Conservation (phyloP, 2,329 filamentous ascomycete species). For the Calonectria fujianensis region DNA sequence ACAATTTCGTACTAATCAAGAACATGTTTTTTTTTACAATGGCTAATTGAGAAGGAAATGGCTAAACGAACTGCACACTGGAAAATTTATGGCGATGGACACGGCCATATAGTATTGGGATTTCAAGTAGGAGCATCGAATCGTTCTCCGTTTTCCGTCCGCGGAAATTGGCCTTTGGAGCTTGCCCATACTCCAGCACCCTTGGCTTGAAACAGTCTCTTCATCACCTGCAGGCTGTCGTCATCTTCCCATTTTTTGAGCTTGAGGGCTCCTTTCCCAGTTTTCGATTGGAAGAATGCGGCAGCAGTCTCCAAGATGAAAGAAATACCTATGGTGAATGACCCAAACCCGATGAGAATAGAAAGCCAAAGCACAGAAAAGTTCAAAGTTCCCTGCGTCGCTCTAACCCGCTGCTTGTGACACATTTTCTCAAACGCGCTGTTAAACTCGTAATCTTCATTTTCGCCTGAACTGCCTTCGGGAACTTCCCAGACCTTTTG, state of each 20-base stretch:
- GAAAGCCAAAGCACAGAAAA: background rate
- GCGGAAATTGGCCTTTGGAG: background rate
- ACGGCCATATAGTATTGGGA: too few species aligned
- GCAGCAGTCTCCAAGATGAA: background rate
- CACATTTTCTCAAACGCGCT: background rate
- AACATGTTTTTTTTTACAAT: too few species aligned
- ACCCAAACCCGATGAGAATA: background rate
- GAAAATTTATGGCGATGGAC: too few species aligned
- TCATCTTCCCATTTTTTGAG: background rate
- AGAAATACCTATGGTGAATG: background rate
- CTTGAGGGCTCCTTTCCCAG: background rate
- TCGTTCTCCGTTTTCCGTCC: background rate
- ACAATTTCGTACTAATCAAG: too few species aligned
- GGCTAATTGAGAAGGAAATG: too few species aligned
- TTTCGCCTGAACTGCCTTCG: background rate
- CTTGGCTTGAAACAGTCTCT: background rate
- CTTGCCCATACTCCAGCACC: background rate
- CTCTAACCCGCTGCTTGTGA: background rate
- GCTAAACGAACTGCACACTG: too few species aligned
- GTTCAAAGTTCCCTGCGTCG: constrained; percentile 1
- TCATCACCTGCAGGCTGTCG: background rate
- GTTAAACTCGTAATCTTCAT: background rate
- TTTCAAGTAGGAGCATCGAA: background rate
- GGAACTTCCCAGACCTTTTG: background rate
- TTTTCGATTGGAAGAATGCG: background rate